phyloP scores from a whole-genome alignment of 768 basidiomycete genomes.

The Lactifluus piperatus region DNA sequence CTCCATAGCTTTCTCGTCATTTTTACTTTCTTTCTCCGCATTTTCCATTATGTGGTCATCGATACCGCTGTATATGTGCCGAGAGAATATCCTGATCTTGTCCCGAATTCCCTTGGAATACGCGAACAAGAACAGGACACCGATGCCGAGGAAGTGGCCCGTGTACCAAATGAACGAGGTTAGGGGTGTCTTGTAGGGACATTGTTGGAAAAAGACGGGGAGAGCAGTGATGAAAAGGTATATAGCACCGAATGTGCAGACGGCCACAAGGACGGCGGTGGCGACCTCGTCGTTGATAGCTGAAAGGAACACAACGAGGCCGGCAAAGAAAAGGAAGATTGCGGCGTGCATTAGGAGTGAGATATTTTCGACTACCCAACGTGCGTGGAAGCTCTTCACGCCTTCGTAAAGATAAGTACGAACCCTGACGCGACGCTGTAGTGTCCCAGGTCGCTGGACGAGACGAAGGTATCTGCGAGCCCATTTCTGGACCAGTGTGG shows the following conservation, averaged over 20 bases:
- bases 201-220: neutral
- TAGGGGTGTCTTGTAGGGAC: neutral
- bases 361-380: neutral
- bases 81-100: too few species aligned
- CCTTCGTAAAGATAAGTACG: constrained; percentile 5
- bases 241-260: neutral
- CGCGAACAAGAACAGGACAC: neutral
- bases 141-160: neutral
- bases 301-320: neutral
- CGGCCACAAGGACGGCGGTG: neutral
- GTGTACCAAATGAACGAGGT: constrained; percentile 1
- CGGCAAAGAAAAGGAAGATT: neutral
- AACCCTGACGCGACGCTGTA: constrained; percentile 1
- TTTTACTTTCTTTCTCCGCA: neutral
- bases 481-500: constrained; percentile 14
- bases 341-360: neutral
- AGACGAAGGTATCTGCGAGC: constrained; percentile 10
- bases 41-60: neutral
- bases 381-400: neutral
- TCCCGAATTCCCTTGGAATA: neutral
- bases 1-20: neutral
- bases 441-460: neutral
- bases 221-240: neutral
- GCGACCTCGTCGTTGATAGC: neutral
- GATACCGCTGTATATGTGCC: too few species aligned